Evolutionary conservation across 2,329 filamentous ascomycete genomes (phyloP), one percentile per base, ranked within the genome.

Genomic region (Cercospora canescens): DNA sequence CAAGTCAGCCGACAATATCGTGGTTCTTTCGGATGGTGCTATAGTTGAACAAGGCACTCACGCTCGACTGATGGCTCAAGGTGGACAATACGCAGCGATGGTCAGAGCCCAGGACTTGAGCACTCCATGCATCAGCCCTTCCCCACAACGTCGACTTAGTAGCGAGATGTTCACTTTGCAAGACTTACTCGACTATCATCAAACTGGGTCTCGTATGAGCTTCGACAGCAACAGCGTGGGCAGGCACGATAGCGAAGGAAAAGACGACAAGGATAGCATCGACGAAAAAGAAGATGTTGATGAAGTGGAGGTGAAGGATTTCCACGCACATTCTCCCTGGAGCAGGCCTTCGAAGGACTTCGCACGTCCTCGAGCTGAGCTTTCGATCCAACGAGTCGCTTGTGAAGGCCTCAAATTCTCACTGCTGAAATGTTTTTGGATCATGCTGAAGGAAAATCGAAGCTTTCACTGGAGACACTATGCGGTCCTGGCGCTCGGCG

Each of bases 11-110:
- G 78, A 83, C 69, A 80, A 79, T 35, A 82, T 83, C 32, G 76
- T 77, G 6, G 81, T 84, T 12, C 78, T 83, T 70, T 64, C 72
- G 7, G 73, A 78, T 21, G 82, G 82, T 4, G 67, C 66, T n/a
- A 74, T 83, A n/a, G 69, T 81, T 9, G 82, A 84, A 67, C 59
- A 79, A 70, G 71, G 81, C 67, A 72, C 76, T 64, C 69, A 81
- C 71, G 62, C 71, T 65, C 72, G 63, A 16, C 45, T 66, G 32
- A 11, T 66, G 18, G 14, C n/a, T 11, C 14, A 21, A 4, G 26
- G 39, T 18, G 64, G 60, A 26, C 26, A 18, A 2, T 66, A 66
- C 34, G 37, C 52, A n/a, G 50, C 16, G n/a, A 39, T 66, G 28
- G 64, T 59, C 11, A 35, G 61, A 28, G 59, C 55, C 1, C 64